These are phyloP conservation scores for Penicillium sp. DNA, from an alignment of 2,329 filamentous ascomycete genomes.

Conservation along the genomic window DNA sequence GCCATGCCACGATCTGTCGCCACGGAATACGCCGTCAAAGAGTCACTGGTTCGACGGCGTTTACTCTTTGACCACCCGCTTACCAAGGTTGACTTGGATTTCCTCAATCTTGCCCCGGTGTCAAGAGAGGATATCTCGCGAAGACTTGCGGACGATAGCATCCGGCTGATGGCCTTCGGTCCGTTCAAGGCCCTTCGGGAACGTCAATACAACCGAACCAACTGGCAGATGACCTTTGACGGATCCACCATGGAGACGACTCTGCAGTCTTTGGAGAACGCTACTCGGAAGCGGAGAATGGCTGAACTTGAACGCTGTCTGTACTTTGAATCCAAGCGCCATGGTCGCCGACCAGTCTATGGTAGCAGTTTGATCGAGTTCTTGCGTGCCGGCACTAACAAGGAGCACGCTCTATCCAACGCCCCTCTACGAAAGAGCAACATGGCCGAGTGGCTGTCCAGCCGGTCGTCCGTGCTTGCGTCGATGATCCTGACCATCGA, in stretches of 20 bases:
- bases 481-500: conserved; percentile 73
- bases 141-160: conserved; percentile 56
- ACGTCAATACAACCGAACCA: conserved; percentile 62
- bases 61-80: conserved; percentile 67
- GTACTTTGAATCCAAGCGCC: conserved; percentile 78
- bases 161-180: conserved; percentile 70
- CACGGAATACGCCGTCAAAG: conserved; percentile 73
- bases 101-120: conserved; percentile 77
- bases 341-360: conserved; percentile 79
- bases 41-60: conserved; percentile 68
- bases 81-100: conserved; percentile 69
- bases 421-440: conserved; percentile 64
- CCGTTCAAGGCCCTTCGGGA: conserved; percentile 72
- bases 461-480: conserved; percentile 59
- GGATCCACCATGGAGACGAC: conserved; percentile 70
- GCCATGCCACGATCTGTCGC: conserved; percentile 81
- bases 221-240: conserved; percentile 64
- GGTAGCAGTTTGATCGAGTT: conserved; percentile 77
- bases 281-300: conserved; percentile 68
- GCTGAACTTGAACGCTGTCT: conserved; percentile 80
- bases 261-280: conserved; percentile 72
- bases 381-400: conserved; percentile 66
- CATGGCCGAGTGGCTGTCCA: conserved; percentile 74
- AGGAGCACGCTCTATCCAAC: conserved; percentile 62
- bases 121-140: conserved; percentile 68